Evolutionary conservation across 2,329 filamentous ascomycete genomes (phyloP).

Genomic region (Colletotrichum camelliae): DNA sequence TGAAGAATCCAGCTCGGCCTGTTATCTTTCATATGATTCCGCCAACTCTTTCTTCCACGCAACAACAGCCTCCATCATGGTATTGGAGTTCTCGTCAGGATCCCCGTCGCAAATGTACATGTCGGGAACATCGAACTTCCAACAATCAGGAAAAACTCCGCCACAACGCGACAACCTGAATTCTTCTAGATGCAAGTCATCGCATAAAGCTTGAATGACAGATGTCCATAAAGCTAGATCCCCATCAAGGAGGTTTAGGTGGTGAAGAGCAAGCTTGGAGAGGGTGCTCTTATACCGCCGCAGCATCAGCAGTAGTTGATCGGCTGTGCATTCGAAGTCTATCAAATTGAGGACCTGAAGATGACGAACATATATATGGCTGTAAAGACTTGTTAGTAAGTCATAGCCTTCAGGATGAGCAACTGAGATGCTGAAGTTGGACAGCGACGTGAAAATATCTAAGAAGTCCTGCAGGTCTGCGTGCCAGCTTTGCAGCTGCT

Average conservation of each 20-base stretch:
- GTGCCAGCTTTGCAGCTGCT: not conserved
- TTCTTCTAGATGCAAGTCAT: not conserved
- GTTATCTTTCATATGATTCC: too few species aligned
- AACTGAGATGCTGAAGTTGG: not conserved
- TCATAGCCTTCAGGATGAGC: not conserved
- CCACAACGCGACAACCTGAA: not conserved
- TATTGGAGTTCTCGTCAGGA: too few species aligned
- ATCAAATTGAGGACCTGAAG: not conserved
- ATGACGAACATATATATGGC: not conserved
- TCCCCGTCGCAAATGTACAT: too few species aligned
- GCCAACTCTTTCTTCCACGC: too few species aligned
- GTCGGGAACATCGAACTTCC: too few species aligned
- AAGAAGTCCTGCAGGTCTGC: not conserved
- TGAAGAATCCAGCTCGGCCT: too few species aligned
- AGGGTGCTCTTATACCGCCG: not conserved
- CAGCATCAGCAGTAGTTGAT: not conserved
- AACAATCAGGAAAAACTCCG: not conserved
- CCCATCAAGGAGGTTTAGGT: not conserved
- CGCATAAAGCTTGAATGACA: not conserved
- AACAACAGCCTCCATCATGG: too few species aligned
- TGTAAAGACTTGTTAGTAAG: not conserved
- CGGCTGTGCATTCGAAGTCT: not conserved
- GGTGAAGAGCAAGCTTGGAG: not conserved
- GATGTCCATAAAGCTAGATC: not conserved
- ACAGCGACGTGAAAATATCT: not conserved